Percentiles rank a stretch among this genome's conserved stretches.
Conservation (phyloP, 73 alveolate species). For the Halteria grandinella region DNA sequence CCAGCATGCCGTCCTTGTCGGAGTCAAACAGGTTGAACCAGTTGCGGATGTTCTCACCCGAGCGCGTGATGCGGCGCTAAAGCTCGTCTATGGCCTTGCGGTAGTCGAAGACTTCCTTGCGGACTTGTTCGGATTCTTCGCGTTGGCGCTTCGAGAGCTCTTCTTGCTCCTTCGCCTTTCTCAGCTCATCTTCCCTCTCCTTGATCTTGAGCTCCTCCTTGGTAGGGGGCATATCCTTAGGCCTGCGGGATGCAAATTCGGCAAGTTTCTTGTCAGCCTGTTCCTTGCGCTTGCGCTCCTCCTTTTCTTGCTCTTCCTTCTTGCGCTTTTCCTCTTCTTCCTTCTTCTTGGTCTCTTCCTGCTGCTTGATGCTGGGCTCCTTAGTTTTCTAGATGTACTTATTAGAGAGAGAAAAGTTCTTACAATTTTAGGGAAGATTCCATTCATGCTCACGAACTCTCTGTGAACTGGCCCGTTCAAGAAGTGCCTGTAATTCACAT, state of each 20-base stretch:
- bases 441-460: constrained; percentile 14
- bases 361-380: constrained; percentile 11
- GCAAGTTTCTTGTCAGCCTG: constrained; percentile 28
- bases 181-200: constrained; percentile 49
- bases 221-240: constrained; percentile 1
- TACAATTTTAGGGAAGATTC: constrained; percentile 49
- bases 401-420: neutral
- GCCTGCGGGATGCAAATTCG: constrained; percentile 4
- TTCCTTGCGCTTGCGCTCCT: constrained; percentile 40
- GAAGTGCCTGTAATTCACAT: constrained; percentile 23
- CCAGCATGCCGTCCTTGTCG: constrained; percentile 39
- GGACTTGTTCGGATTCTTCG: constrained; percentile 43
- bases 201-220: constrained; percentile 52
- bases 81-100: constrained; percentile 27
- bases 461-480: constrained; percentile 25
- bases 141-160: neutral
- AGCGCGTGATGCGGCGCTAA: neutral
- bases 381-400: constrained; percentile 43
- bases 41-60: constrained; percentile 38
- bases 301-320: constrained; percentile 4
- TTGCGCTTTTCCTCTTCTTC: constrained; percentile 43
- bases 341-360: constrained; percentile 31
- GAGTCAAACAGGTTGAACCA: constrained; percentile 56
- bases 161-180: constrained; percentile 25
- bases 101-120: constrained; percentile 29